Base-by-base conservation (phyloP, 495 filamentous ascomycete genomes). In the Evernia prunastri region DNA sequence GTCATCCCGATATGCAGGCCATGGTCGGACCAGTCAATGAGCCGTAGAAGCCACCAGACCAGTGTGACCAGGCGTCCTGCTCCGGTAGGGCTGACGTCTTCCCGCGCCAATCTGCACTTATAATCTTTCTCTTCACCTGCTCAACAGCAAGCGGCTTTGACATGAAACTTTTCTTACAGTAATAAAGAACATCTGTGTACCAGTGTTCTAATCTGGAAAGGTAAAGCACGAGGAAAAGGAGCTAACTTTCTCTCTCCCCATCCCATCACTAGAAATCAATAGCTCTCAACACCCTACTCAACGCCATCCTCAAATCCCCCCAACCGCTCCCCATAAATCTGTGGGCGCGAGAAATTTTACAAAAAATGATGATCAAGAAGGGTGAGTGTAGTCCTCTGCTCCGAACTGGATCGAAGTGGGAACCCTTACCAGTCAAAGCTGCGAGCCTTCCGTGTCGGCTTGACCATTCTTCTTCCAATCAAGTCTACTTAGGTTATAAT, bases 151-250 rank as follows among this genome's bases (percentile, higher is more conserved):
- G 36, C 6, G 7, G 36, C 36, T 37, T 37, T 37, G 36, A 37
- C 12, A 37, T 37, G 6, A 37, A 37, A 37, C 12, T 37, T 37
- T 37, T 37, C 36, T 37, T 37, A 6, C 45, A 47, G 45, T 47
- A 47, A 47, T 47, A 47, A 25, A 9, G 45, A n/a, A 47, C 20
- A 47, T 47, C 45, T 47, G 45, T 47, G n/a, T 47, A 47, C 45
- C n/a, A 47, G 45, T 47, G n/a, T 47, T 47, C 45, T 47, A 25
- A 47, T 47, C n/a, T 47, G 45, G 45, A 47, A 43, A 47, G 45
- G 45, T 47, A 47, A 47, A 47, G 45, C 18, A 47, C 25, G n/a
- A 8, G 45, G 45, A 25, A 47, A 47, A 47, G 45, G 45, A 47
- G 45, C 45, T 47, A 47, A 8, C 45, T 47, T 23, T 47, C 45